These are phyloP conservation scores for Liriodendron chinense DNA, from an alignment of 164 flowering plant genomes.

Conservation along the genomic window DNA sequence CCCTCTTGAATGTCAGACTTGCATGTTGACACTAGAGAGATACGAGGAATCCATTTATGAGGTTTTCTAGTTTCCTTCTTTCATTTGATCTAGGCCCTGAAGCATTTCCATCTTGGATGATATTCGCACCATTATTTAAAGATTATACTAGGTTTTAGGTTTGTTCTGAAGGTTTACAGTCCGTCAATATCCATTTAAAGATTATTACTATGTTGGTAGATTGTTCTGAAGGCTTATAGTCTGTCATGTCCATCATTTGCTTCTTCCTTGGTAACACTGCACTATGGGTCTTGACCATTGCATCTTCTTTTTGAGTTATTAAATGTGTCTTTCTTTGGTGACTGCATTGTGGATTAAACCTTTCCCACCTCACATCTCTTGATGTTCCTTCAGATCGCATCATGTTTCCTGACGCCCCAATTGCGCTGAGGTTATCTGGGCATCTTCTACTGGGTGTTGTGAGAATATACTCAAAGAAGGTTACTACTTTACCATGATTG, in stretches of 20 bases:
- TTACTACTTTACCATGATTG: conserved; percentile 74
- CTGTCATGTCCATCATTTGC: too few species aligned
- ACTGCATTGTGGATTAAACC: conserved; percentile 7
- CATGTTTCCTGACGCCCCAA: conserved; percentile 79
- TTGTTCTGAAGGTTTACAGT: too few species aligned
- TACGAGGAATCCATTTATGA: conserved; percentile 14
- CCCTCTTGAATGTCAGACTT: too few species aligned
- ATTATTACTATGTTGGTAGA: too few species aligned
- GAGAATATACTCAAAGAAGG: conserved; percentile 87
- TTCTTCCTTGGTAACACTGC: too few species aligned
- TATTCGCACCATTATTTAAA: conserved; percentile 38
- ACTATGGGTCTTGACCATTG: too few species aligned
- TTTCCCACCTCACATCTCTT: background rate
- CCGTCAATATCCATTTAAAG: too few species aligned
- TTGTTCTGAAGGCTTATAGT: too few species aligned
- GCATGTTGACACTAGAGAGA: too few species aligned
- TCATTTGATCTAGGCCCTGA: conserved; percentile 24
- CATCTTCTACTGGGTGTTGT: conserved; percentile 89
- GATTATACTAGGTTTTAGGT: too few species aligned
- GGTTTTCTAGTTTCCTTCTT: conserved; percentile 67
- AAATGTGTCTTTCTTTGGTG: conserved; percentile 12
- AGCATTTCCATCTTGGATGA: conserved; percentile 40
- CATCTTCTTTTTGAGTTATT: conserved; percentile 39
- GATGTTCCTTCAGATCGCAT: conserved; percentile 45
- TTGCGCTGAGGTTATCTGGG: conserved; percentile 82